These are phyloP conservation scores for Solanum okadae DNA, from an alignment of 257 asterid genomes.

Conservation along the genomic window DNA sequence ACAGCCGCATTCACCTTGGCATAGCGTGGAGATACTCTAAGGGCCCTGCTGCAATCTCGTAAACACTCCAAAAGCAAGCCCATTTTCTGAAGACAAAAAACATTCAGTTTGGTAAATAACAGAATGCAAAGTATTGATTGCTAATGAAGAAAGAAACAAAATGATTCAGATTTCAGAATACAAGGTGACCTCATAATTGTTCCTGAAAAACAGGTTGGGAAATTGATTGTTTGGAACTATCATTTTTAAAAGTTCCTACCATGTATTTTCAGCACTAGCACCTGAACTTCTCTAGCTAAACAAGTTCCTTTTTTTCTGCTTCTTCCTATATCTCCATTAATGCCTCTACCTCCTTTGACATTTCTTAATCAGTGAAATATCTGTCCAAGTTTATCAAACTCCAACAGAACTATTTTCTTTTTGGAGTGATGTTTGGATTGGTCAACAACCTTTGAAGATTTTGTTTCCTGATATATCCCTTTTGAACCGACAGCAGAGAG, in stretches of 20 bases:
- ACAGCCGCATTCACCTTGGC: constrained; percentile 50
- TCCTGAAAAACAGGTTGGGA: not conserved
- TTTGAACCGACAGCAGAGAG: not conserved
- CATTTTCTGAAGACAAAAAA: constrained; percentile 52
- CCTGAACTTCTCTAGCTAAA: not conserved
- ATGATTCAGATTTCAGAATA: not conserved
- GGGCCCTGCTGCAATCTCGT: constrained; percentile 68
- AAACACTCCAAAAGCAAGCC: constrained; percentile 56
- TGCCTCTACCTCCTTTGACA: not conserved
- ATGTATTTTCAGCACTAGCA: not conserved
- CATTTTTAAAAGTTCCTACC: not conserved
- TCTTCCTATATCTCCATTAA: not conserved
- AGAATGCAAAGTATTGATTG: not conserved
- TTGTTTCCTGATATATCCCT: not conserved
- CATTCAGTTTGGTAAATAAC: not conserved
- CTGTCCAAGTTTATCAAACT: not conserved
- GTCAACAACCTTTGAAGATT: not conserved
- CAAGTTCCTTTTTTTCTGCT: not conserved
- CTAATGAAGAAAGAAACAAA: not conserved
- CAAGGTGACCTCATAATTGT: not conserved
- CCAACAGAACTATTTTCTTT: not conserved
- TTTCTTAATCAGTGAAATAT: not conserved
- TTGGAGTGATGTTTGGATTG: not conserved
- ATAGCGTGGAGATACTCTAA: constrained; percentile 48
- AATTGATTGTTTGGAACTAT: not conserved